phyloP scores from a whole-genome alignment of 805 yeast genomes.

The Kazachstania martiniae region DNA sequence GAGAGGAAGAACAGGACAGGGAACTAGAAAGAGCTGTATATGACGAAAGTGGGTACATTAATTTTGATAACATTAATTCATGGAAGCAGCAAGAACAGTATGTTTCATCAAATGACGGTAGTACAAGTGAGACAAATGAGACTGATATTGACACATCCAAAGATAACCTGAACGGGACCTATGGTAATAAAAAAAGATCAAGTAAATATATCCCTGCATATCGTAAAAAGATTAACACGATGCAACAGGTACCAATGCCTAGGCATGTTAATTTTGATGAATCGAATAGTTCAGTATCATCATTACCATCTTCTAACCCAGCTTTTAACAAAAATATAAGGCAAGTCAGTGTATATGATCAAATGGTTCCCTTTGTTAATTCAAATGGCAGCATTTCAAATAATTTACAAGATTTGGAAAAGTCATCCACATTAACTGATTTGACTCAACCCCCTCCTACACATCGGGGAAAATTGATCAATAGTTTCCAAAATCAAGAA shows the following conservation, averaged over 20 bases:
- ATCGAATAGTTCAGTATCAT: too few species aligned
- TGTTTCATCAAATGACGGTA: slow-evolving; percentile 1
- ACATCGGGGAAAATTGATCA: slow-evolving; percentile 10
- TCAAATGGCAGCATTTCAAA: not conserved
- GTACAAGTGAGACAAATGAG: not conserved
- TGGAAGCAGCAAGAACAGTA: slow-evolving; percentile 1
- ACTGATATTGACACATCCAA: slow-evolving; percentile 3
- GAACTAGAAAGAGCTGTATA: slow-evolving; percentile 22
- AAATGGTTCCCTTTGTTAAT: slow-evolving; percentile 5
- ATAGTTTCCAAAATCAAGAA: slow-evolving; percentile 15
- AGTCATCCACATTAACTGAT: too few species aligned
- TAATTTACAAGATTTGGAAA: too few species aligned
- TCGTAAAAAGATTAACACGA: slow-evolving; percentile 25
- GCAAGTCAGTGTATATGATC: slow-evolving; percentile 4
- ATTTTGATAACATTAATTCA: slow-evolving; percentile 13
- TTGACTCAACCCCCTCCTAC: too few species aligned
- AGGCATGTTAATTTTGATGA: too few species aligned
- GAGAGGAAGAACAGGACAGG: slow-evolving; percentile 30
- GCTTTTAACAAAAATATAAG: too few species aligned
- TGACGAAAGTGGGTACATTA: slow-evolving; percentile 29
- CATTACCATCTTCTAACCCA: not conserved
- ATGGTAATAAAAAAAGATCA: slow-evolving; percentile 2
- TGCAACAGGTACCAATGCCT: too few species aligned
- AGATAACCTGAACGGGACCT: too few species aligned
- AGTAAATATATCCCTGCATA: slow-evolving; percentile 31